Conservation (phyloP, 495 filamentous ascomycete genomes). For the Penicillium subrubescens region DNA sequence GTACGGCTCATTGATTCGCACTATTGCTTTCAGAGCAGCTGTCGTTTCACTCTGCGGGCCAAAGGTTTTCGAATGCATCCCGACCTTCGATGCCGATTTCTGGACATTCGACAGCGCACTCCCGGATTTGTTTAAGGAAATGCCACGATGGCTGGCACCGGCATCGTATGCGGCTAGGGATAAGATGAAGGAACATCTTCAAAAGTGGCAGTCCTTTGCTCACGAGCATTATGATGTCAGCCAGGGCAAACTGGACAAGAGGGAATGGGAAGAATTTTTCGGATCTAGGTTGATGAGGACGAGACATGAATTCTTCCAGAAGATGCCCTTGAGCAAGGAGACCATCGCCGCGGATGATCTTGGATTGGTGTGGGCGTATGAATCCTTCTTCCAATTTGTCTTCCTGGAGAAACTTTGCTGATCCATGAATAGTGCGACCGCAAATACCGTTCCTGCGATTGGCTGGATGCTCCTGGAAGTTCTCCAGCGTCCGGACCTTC, state of each 20-base stretch:
- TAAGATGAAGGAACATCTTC: neutral
- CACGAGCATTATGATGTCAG: neutral
- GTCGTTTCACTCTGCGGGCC: neutral
- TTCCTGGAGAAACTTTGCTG: neutral
- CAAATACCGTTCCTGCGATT: constrained; percentile 5
- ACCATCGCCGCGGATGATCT: neutral
- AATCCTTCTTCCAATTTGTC: neutral
- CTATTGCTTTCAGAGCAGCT: neutral
- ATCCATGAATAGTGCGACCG: neutral
- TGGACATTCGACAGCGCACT: neutral
- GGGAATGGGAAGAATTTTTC: neutral
- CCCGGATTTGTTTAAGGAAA: neutral
- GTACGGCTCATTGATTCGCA: neutral
- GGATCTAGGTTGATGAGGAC: neutral
- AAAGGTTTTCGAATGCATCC: neutral
- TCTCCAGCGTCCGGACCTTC: constrained; percentile 3
- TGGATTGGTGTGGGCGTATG: neutral
- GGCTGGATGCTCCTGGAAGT: constrained; percentile 10
- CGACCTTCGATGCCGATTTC: neutral
- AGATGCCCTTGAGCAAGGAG: neutral
- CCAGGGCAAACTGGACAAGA: neutral
- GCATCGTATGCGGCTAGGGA: neutral
- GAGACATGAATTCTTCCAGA: neutral
- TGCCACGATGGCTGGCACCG: neutral
- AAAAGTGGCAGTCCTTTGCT: neutral